Evolutionary conservation across 2,329 filamentous ascomycete species (phyloP), one percentile per base, ranked within the genome.

Genomic region (Calonectria henricotiae): DNA sequence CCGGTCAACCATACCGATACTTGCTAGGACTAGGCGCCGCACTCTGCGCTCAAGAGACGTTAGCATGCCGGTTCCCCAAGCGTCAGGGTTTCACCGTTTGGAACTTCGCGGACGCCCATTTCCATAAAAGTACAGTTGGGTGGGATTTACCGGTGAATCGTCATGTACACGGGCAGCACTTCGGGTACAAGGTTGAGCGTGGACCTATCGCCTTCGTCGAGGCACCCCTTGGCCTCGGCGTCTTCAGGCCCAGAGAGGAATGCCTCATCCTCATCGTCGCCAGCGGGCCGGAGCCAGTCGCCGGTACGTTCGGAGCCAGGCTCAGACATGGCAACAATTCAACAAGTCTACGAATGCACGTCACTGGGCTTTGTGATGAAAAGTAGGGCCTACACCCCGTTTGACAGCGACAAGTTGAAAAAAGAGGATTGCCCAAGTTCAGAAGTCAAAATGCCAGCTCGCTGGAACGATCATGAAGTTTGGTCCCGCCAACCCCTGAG

Each of bases 131-230:
- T 4, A 35, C 23, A 25, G 35, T 3, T 6, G 41, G 74, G 55
- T 27, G 44, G 67, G 60, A 66, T 76, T 76, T 76, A 78, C 76
- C 76, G 76, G 68, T 78, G 76, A 70, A 78, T 78, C 9, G 74
- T 78, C 76, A 78, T 78, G 58, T 78, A 78, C n/a, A 78, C 75
- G 17, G 76, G 76, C 12, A 78, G 71, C 11, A 71, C 68, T 39
- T 69, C 69, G 5, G 76, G 76, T 13, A 58, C 49, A 41, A 78
- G 71, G 44, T 78, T 71, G 51, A 78, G 71, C 0, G 74, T 77
- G 30, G 75, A 75, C 37, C 58, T 72, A 60, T 74, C 75, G 39
- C 69, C 76, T 23, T 78, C 74, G 13, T 73, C 76, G 30, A 78
- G 76, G 27, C 75, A 77, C 41, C 74, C 76, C 61, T 77, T 77